Conservation (phyloP, 768 basidiomycete genomes). For the Boletus insuetus region DNA sequence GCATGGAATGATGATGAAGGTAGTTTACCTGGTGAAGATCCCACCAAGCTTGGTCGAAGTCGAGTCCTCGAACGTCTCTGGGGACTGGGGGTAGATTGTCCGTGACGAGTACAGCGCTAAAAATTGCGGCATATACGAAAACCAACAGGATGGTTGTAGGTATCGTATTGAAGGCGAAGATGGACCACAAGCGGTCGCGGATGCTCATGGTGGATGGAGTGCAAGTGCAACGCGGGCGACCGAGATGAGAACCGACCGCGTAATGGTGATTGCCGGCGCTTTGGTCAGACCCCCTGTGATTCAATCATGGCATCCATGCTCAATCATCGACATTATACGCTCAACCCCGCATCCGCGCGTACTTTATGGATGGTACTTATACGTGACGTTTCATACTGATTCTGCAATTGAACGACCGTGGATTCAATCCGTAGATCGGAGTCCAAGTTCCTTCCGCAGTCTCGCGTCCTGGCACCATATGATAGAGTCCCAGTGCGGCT, state of each 20-base stretch:
- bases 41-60: constrained; percentile 52
- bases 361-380: no score
- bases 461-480: no score
- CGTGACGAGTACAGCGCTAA: constrained; percentile 45
- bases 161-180: constrained; percentile 38
- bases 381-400: no score
- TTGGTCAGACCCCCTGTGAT: no score
- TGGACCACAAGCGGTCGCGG: constrained; percentile 19
- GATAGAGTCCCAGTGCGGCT: no score
- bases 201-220: constrained; percentile 22
- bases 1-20: neutral
- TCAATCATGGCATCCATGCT: no score
- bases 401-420: no score
- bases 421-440: no score
- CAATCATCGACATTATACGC: no score
- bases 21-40: constrained; percentile 53
- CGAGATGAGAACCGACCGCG: neutral
- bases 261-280: neutral
- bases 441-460: no score
- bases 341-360: no score
- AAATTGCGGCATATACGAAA: constrained; percentile 47
- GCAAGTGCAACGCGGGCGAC: neutral
- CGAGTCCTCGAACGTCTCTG: constrained; percentile 41
- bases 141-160: constrained; percentile 48
- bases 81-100: constrained; percentile 49